Conservation (phyloP, 208 protist species). For the Entamoeba moshkovskii region DNA sequence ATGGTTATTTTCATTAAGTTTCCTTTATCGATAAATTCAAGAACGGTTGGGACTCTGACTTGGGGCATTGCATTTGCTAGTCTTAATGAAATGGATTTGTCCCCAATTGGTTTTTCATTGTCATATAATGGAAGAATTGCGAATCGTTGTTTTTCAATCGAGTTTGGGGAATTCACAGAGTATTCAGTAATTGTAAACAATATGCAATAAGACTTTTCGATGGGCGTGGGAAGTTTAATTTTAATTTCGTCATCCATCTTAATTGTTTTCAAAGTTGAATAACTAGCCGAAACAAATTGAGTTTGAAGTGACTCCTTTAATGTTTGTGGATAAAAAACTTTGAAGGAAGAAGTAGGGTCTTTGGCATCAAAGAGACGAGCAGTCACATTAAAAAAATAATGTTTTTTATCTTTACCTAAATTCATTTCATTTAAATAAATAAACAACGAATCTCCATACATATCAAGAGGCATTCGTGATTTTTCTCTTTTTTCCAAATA, state of each 20-base stretch:
- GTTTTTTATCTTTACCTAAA: background rate
- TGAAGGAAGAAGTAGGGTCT: background rate
- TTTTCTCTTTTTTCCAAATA: background rate
- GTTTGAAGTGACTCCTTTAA: background rate
- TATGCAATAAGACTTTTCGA: background rate
- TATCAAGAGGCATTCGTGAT: background rate
- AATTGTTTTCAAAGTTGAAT: background rate
- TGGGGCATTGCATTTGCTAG: background rate
- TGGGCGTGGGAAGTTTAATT: background rate
- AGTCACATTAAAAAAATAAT: background rate
- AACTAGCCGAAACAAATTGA: background rate
- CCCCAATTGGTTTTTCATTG: background rate
- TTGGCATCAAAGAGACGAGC: background rate
- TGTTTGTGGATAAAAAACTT: background rate
- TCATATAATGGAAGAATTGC: background rate
- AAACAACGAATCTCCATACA: background rate
- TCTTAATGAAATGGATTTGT: background rate
- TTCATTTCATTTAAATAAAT: background rate
- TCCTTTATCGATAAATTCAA: background rate
- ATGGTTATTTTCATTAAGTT: background rate
- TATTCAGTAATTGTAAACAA: background rate
- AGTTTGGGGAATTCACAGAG: background rate
- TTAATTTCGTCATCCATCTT: background rate
- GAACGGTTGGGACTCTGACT: background rate
- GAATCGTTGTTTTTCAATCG: background rate